phyloP scores from a whole-genome alignment of 805 yeast species.

The Schwanniomyces sp. region DNA sequence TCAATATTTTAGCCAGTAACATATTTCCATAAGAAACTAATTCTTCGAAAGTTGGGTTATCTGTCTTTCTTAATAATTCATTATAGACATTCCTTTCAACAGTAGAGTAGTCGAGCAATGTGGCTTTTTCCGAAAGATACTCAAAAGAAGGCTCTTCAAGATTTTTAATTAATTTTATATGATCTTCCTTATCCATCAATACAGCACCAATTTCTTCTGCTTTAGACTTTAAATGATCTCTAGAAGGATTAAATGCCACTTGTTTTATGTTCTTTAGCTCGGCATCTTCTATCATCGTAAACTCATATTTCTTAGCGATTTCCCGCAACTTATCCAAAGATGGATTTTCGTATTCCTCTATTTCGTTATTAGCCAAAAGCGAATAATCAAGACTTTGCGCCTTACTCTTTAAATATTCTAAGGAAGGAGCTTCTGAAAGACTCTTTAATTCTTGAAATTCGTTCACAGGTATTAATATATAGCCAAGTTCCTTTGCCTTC shows the following conservation, averaged over 20 bases:
- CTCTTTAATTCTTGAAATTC: slow-evolving; percentile 10
- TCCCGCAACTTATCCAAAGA: slow-evolving; percentile 12
- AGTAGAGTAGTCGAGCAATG: slow-evolving; percentile 9
- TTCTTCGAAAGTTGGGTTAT: slow-evolving; percentile 10
- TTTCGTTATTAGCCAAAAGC: slow-evolving; percentile 16
- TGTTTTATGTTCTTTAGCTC: slow-evolving; percentile 21
- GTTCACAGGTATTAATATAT: slow-evolving; percentile 6
- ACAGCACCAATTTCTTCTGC: slow-evolving; percentile 10
- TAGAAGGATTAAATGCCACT: neutral
- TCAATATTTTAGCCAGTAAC: neutral
- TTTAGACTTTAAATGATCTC: slow-evolving; percentile 12
- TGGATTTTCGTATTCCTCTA: slow-evolving; percentile 22
- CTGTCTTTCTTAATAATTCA: slow-evolving; percentile 4
- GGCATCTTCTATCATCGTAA: neutral
- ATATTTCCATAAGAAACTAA: slow-evolving; percentile 5
- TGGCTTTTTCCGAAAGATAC: slow-evolving; percentile 15
- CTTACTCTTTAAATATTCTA: slow-evolving; percentile 25
- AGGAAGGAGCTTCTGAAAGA: slow-evolving; percentile 20
- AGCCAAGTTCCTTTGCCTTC: slow-evolving; percentile 14
- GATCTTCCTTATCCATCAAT: neutral
- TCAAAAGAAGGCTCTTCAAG: slow-evolving; percentile 18
- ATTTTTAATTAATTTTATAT: slow-evolving; percentile 1
- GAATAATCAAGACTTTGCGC: slow-evolving; percentile 17
- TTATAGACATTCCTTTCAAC: slow-evolving; percentile 3
- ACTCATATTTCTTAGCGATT: slow-evolving; percentile 6